A percentile compares a stretch with the other conserved stretches of the same genome.
These are phyloP conservation scores for Phoma sp. DNA, from an alignment of 2,329 filamentous ascomycete species.

Conservation along the genomic window DNA sequence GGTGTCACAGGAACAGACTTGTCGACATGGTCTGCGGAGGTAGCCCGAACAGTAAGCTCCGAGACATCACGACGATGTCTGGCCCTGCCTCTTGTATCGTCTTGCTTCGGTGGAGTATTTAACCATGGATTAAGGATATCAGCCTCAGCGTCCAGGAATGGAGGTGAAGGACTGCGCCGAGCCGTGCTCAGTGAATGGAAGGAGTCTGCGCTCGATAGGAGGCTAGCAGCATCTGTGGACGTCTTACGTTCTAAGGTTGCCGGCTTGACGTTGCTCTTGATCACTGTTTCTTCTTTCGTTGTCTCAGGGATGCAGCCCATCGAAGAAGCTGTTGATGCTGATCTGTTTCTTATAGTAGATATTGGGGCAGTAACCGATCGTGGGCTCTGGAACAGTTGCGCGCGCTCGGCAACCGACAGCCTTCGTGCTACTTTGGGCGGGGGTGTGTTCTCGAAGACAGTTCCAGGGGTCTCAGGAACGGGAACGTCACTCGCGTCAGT, in stretches of 20 bases:
- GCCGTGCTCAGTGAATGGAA: slow-evolving; percentile 46
- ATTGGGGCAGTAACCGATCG: slow-evolving; percentile 39
- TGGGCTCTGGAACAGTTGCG: slow-evolving; percentile 38
- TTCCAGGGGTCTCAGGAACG: slow-evolving; percentile 31
- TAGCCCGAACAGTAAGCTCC: slow-evolving; percentile 43
- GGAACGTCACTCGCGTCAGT: slow-evolving; percentile 39
- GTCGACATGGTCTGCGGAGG: slow-evolving; percentile 23
- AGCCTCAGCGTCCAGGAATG: slow-evolving; percentile 37
- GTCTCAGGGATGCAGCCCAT: slow-evolving; percentile 32
- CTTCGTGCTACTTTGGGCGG: slow-evolving; percentile 21
- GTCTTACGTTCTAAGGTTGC: slow-evolving; percentile 27
- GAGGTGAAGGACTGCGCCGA: slow-evolving; percentile 30
- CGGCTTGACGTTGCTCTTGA: slow-evolving; percentile 14
- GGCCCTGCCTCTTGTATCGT: slow-evolving; percentile 34
- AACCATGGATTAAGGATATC: slow-evolving; percentile 40
- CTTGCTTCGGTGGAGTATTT: slow-evolving; percentile 15
- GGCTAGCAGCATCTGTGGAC: slow-evolving; percentile 40
- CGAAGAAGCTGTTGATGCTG: slow-evolving; percentile 21
- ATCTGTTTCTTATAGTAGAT: slow-evolving; percentile 10
- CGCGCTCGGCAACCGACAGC: slow-evolving; percentile 41
- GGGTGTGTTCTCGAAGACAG: slow-evolving; percentile 24
- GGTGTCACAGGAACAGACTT: slow-evolving; percentile 31
- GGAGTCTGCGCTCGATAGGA: slow-evolving; percentile 45
- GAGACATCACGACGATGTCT: slow-evolving; percentile 47
- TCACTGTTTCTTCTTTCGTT: slow-evolving; percentile 12